phyloP scores from a whole-genome alignment of 805 yeast genomes.

The Wickerhamomyces queroliae region DNA sequence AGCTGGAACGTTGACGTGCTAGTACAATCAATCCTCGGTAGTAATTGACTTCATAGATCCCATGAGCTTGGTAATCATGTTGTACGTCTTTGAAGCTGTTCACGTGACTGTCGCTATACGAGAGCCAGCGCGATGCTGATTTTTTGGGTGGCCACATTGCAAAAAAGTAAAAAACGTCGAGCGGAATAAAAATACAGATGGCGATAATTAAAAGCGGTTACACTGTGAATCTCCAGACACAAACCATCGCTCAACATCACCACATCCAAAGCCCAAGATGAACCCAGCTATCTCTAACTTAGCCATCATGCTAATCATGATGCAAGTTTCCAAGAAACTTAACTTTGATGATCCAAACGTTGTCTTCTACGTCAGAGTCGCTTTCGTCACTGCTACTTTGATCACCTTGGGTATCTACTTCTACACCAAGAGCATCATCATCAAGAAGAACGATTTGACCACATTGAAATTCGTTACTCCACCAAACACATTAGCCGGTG shows the following conservation, averaged over 20 bases:
- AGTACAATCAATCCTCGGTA: too few relatives aligned
- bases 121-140: too few relatives aligned
- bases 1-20: too few relatives aligned
- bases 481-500: constrained; percentile 73
- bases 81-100: too few relatives aligned
- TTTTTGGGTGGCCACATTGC: not conserved
- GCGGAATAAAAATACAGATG: not conserved
- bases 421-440: constrained; percentile 53
- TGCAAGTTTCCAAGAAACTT: constrained; percentile 87
- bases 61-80: too few relatives aligned
- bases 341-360: constrained; percentile 82
- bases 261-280: constrained; percentile 41
- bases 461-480: constrained; percentile 89
- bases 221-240: too few relatives aligned
- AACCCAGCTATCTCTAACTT: constrained; percentile 86
- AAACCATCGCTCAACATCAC: too few relatives aligned
- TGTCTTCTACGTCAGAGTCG: constrained; percentile 67
- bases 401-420: constrained; percentile 63
- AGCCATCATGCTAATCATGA: constrained; percentile 89
- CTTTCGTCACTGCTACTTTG: constrained; percentile 62
- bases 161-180: constrained; percentile 1
- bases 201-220: too few relatives aligned
- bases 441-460: constrained; percentile 80
- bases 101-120: too few relatives aligned
- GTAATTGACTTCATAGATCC: too few relatives aligned